Conservation (phyloP, 805 yeast species). For the Wickerhamiella kurtzmanii region DNA sequence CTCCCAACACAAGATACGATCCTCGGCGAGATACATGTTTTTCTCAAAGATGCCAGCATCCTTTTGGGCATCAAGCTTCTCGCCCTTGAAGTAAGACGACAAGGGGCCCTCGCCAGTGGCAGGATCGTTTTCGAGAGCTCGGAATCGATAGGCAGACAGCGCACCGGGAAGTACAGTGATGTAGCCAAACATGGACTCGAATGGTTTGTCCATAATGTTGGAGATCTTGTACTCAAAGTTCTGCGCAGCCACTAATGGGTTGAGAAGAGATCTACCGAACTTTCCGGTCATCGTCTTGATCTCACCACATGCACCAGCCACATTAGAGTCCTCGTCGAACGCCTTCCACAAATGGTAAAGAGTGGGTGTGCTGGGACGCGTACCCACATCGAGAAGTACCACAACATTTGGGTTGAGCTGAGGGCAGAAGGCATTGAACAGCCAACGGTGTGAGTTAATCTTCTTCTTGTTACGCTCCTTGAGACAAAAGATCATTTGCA, state of each 20-base stretch:
- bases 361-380: constrained; percentile 80
- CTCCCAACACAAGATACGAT: constrained; percentile 93
- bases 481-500: constrained; percentile 81
- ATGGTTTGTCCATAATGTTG: constrained; percentile 87
- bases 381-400: constrained; percentile 89
- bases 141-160: constrained; percentile 80
- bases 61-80: constrained; percentile 40
- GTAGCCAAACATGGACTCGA: constrained; percentile 86
- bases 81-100: constrained; percentile 81
- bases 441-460: constrained; percentile 95
- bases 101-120: constrained; percentile 84
- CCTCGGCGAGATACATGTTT: constrained; percentile 95
- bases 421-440: constrained; percentile 90
- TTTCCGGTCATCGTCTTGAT: constrained; percentile 91
- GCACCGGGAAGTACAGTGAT: constrained; percentile 94
- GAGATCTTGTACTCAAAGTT: constrained; percentile 95
- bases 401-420: constrained; percentile 83
- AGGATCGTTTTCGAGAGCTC: constrained; percentile 69
- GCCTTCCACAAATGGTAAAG: constrained; percentile 95
- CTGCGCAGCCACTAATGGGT: constrained; percentile 91
- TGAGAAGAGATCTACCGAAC: constrained; percentile 63
- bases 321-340: constrained; percentile 88
- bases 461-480: constrained; percentile 88
- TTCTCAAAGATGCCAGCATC: constrained; percentile 87
- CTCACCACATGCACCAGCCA: constrained; percentile 99